Percentiles rank a stretch among this genome's conserved stretches.
phyloP scores from a whole-genome alignment of 352 stramenopile genomes.

The Aphanomyces stellatus region DNA sequence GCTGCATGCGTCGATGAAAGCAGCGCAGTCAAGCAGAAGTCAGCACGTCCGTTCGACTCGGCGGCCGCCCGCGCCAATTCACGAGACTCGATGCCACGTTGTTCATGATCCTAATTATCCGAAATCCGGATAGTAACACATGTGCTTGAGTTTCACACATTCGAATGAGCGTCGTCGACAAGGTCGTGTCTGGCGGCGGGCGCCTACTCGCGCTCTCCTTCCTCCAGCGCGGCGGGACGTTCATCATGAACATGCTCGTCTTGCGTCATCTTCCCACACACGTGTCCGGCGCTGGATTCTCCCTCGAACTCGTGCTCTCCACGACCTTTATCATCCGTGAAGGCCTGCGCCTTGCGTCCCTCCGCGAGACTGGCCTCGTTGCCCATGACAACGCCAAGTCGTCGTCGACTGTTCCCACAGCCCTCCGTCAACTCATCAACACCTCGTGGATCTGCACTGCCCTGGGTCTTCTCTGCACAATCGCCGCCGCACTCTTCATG shows the following conservation, averaged over 20 bases:
- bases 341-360: constrained; percentile 78
- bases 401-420: constrained; percentile 1
- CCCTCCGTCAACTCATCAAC: constrained; percentile 67
- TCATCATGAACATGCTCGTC: constrained; percentile 76
- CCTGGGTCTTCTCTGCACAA: constrained; percentile 46
- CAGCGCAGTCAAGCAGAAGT: too few species aligned
- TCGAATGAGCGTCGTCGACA: constrained; percentile 13
- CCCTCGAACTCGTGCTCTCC: constrained; percentile 81
- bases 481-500: constrained; percentile 25
- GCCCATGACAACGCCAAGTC: constrained; percentile 8
- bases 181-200: constrained; percentile 34
- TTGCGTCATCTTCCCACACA: constrained; percentile 60
- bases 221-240: constrained; percentile 77
- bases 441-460: constrained; percentile 63
- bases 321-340: constrained; percentile 87
- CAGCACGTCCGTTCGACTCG: too few species aligned
- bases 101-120: too few species aligned
- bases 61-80: too few species aligned
- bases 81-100: too few species aligned
- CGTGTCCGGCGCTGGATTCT: constrained; percentile 76
- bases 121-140: background rate
- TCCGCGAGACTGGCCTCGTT: constrained; percentile 68
- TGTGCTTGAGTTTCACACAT: background rate
- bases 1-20: too few species aligned
- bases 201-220: constrained; percentile 65